A percentile compares a stretch with the other conserved stretches of the same genome.
Evolutionary conservation across 129 eudicot genomes (phyloP).

Genomic region (Apium graveolens): DNA sequence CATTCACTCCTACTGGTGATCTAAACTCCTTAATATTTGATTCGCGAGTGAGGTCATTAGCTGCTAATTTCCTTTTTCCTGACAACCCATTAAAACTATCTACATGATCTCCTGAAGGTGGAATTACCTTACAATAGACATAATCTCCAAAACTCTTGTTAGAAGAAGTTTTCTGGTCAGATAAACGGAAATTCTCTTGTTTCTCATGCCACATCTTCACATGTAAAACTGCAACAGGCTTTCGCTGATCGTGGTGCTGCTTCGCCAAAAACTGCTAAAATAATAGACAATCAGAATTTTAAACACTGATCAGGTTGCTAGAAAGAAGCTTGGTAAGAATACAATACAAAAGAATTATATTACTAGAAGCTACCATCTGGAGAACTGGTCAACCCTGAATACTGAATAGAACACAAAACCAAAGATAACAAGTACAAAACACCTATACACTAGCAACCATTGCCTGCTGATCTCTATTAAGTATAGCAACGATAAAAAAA

Average conservation of each 20-base stretch:
- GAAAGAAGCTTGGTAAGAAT: background rate
- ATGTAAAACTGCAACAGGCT: conserved; percentile 17
- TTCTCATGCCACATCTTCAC: conserved; percentile 33
- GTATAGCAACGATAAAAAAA: background rate
- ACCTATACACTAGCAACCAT: background rate
- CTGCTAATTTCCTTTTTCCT: conserved; percentile 24
- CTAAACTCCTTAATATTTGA: conserved; percentile 15
- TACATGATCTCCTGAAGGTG: conserved; percentile 26
- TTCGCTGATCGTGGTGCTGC: conserved; percentile 9
- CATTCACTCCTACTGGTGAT: conserved; percentile 4
- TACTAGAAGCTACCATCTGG: background rate
- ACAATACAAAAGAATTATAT: background rate
- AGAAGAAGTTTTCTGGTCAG: conserved; percentile 19
- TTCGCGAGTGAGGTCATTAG: conserved; percentile 15
- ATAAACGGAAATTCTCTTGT: conserved; percentile 17
- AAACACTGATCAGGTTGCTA: background rate
- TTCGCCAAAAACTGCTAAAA: conserved; percentile 21
- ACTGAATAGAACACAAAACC: background rate
- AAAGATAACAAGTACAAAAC: background rate
- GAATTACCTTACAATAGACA: conserved; percentile 27
- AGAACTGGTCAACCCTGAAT: background rate
- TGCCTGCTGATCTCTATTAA: background rate
- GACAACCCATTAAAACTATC: conserved; percentile 29
- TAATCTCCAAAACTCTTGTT: conserved; percentile 14
- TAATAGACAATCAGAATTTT: background rate